Evolutionary conservation across 352 stramenopile species (phyloP), one percentile per base, ranked within the genome.

Genomic region (Phytophthora podocarpi): DNA sequence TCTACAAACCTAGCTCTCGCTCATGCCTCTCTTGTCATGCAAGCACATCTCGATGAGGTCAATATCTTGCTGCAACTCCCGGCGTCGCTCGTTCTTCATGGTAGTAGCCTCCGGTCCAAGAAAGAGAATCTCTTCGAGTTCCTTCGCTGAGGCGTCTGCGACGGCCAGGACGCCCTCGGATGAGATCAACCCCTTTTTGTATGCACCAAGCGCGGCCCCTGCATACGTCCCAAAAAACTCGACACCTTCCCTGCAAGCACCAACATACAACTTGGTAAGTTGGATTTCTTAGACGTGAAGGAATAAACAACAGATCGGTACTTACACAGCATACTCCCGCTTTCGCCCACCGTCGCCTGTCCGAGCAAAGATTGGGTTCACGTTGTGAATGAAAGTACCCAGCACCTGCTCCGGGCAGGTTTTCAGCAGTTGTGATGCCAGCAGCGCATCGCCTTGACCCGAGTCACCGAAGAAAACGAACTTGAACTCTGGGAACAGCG

Each of bases 381-480:
- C 76, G 39, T 95, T 74, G 64, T 95, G 86, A 60, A 95, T 92
- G 59, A 95, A 93, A 23, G 78, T 81, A 26, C 55, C 83, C 11
- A 92, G 71, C 35, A 95, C 79, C 50, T 89, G 80, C 0, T 76
- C 59, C 1, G 78, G 76, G 27, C 83, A 92, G 26, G 50, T 60
- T 36, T 76, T 57, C 5, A 93, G 62, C 46, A 95, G 41, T 28
- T 70, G 75, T 4, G 82, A 92, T 32, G 86, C 86, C 13, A 93
- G 58, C 26, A 93, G 50, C 10, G 83, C 80, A 49, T 95, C 86
- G 11, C 86, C 86, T 67, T 95, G 86, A 0, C 86, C 86, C 15
- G 80, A 91, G 43, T 95, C 86, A 1, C 86, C 86, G 47, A 95
- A 92, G 60, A 95, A 95, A 5, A 95, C 79, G 50, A 95, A 95